Evolutionary conservation across 1,284 basidiomycete species (phyloP).

Genomic region (Microbotryum saponariae): DNA sequence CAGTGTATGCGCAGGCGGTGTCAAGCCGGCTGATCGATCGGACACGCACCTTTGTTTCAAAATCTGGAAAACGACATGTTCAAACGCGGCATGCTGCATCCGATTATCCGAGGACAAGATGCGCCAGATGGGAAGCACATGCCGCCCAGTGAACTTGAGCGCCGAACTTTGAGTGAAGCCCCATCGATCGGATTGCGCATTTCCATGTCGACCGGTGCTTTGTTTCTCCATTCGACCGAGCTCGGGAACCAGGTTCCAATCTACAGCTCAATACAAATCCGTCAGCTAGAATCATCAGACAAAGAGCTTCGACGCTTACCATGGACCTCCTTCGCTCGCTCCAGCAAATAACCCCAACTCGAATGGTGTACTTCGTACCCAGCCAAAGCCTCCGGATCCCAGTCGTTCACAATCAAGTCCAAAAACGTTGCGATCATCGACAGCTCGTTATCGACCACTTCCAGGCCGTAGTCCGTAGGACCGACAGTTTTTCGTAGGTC

Average conservation of each 20-base stretch:
- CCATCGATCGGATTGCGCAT: conserved; percentile 56
- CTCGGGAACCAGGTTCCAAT: conserved; percentile 41
- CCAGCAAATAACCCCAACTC: conserved; percentile 83
- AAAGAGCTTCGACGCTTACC: conserved; percentile 1
- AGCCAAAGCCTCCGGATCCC: conserved; percentile 84
- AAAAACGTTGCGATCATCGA: conserved; percentile 64
- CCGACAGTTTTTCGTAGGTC: conserved; percentile 20
- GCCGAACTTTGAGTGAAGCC: conserved; percentile 66
- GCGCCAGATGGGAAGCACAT: conserved; percentile 87
- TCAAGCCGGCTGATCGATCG: neutral
- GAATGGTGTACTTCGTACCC: conserved; percentile 86
- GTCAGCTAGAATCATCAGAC: neutral
- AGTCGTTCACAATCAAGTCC: conserved; percentile 58
- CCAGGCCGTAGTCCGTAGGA: conserved; percentile 48
- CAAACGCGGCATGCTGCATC: conserved; percentile 75
- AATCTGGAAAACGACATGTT: conserved; percentile 78
- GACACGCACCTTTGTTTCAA: conserved; percentile 57
- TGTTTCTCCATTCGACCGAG: conserved; percentile 39
- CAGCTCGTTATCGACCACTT: conserved; percentile 62
- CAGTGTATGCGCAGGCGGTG: neutral
- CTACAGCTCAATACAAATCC: conserved; percentile 12
- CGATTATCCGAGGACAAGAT: conserved; percentile 79
- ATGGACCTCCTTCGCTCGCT: conserved; percentile 49
- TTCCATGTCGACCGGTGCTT: conserved; percentile 29
- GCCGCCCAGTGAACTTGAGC: conserved; percentile 76